Conservation (phyloP, 257 asterid genomes). For the Rehmannia glutinosa region DNA sequence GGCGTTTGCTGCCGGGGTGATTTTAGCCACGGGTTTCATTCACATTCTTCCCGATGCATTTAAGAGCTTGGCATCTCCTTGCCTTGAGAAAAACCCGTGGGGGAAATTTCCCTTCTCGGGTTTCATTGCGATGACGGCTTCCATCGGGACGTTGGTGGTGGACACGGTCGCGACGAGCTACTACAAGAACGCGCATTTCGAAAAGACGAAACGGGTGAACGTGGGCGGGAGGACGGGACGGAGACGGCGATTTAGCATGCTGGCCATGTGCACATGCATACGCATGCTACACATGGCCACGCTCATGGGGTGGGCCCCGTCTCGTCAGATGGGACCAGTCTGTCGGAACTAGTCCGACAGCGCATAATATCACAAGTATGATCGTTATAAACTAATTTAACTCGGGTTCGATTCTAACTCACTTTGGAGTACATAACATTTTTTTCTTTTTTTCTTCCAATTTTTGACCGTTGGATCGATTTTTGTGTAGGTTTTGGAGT, state of each 20-base stretch:
- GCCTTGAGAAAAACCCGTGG: conserved; percentile 47
- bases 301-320: conserved; percentile 24
- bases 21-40: conserved; percentile 54
- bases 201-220: conserved; percentile 14
- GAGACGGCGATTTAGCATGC: conserved; percentile 11
- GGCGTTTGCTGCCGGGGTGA: conserved; percentile 68
- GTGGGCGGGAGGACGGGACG: conserved; percentile 10
- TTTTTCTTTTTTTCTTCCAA: conserved; percentile 23
- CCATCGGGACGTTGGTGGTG: conserved; percentile 44
- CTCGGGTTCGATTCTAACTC: conserved; percentile 35
- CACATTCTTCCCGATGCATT: conserved; percentile 66
- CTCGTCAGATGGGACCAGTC: conserved; percentile 1
- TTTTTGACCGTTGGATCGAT: background rate
- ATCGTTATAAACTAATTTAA: background rate
- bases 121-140: conserved; percentile 45
- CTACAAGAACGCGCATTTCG: conserved; percentile 43
- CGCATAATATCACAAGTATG: conserved; percentile 55
- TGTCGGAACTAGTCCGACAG: conserved; percentile 40
- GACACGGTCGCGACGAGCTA: conserved; percentile 50
- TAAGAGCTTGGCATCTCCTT: conserved; percentile 38
- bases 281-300: conserved; percentile 30
- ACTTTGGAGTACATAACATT: background rate
- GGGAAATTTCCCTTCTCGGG: conserved; percentile 50
- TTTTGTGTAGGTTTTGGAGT: conserved; percentile 45
- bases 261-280: conserved; percentile 23